Percentiles rank a stretch among this genome's conserved stretches.
phyloP scores from a whole-genome alignment of 805 yeast species.

The Cyberlindnera mrakii region DNA sequence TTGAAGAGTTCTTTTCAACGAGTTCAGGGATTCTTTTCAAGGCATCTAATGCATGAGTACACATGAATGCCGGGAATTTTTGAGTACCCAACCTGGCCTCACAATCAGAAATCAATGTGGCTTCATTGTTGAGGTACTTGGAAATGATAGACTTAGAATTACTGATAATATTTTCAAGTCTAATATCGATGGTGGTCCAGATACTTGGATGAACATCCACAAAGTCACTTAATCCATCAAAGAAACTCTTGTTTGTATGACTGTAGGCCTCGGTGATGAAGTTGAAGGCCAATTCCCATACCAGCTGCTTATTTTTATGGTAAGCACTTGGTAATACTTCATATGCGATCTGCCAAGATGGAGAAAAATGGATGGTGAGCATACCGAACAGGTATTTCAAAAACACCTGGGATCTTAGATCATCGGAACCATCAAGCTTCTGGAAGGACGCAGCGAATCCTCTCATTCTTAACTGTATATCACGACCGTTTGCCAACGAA shows the following conservation, averaged over 20 bases:
- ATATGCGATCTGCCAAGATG: slow-evolving; percentile 74
- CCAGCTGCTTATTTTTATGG: slow-evolving; percentile 32
- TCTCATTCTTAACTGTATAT: slow-evolving; percentile 64
- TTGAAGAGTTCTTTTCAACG: slow-evolving; percentile 59
- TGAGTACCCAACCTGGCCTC: slow-evolving; percentile 9
- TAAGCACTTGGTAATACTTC: slow-evolving; percentile 50
- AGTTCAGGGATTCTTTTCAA: slow-evolving; percentile 53
- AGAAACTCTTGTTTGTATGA: slow-evolving; percentile 1
- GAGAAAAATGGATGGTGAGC: slow-evolving; percentile 69
- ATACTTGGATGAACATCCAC: slow-evolving; percentile 4
- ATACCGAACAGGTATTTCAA: slow-evolving; percentile 60
- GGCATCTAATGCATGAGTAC: slow-evolving; percentile 53
- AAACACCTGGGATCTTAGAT: slow-evolving; percentile 27
- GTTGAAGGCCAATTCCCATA: slow-evolving; percentile 51
- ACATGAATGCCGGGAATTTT: slow-evolving; percentile 17
- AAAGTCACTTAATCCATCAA: slow-evolving; percentile 10
- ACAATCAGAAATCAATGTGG: slow-evolving; percentile 8
- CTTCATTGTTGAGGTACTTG: slow-evolving; percentile 6
- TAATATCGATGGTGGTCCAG: slow-evolving; percentile 18
- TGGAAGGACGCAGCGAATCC: slow-evolving; percentile 41
- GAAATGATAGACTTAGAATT: slow-evolving; percentile 5
- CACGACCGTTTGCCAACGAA: slow-evolving; percentile 65
- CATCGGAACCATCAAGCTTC: slow-evolving; percentile 21
- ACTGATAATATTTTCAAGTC: slow-evolving; percentile 11
- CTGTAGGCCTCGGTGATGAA: slow-evolving; percentile 24